Percentiles rank a stretch among this genome's conserved stretches.
Conservation (phyloP, 2,329 filamentous ascomycete species). For the Allantophomopsis lycopodina region DNA sequence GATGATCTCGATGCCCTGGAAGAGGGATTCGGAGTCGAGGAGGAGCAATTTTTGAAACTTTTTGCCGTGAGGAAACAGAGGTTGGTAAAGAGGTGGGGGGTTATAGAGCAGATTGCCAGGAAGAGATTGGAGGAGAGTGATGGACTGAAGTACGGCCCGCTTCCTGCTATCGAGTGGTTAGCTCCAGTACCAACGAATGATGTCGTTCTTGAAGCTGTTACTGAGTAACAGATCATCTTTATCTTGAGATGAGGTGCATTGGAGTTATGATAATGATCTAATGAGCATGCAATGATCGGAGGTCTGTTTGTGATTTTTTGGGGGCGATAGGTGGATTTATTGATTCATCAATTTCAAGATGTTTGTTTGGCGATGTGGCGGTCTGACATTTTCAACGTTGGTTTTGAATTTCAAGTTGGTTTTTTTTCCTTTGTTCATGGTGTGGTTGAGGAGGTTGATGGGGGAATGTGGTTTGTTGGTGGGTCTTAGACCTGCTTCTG, state of each 20-base stretch:
- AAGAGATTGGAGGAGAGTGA: conserved; percentile 33
- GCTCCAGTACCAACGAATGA: conserved; percentile 6
- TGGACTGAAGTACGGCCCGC: conserved; percentile 26
- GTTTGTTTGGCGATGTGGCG: too few species aligned
- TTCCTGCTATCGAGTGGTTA: conserved; percentile 27
- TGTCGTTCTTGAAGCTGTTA: conserved; percentile 7
- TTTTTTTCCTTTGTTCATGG: too few species aligned
- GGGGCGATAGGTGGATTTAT: too few species aligned
- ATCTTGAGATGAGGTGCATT: background rate
- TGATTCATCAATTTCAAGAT: too few species aligned
- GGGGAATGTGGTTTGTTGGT: too few species aligned
- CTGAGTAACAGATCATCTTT: conserved; percentile 5
- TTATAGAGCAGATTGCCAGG: conserved; percentile 37
- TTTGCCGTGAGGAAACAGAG: conserved; percentile 31
- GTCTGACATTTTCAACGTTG: too few species aligned
- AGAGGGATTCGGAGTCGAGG: conserved; percentile 32
- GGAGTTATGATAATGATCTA: background rate
- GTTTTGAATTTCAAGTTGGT: too few species aligned
- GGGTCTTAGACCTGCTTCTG: too few species aligned
- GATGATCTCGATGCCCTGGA: conserved; percentile 34
- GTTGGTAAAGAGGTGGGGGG: conserved; percentile 34
- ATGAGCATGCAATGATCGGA: too few species aligned
- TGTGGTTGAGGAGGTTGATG: too few species aligned
- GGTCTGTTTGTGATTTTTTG: too few species aligned
- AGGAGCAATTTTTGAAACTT: conserved; percentile 28